Conservation (phyloP, 2,329 filamentous ascomycete species). For the Epichloe typhina region DNA sequence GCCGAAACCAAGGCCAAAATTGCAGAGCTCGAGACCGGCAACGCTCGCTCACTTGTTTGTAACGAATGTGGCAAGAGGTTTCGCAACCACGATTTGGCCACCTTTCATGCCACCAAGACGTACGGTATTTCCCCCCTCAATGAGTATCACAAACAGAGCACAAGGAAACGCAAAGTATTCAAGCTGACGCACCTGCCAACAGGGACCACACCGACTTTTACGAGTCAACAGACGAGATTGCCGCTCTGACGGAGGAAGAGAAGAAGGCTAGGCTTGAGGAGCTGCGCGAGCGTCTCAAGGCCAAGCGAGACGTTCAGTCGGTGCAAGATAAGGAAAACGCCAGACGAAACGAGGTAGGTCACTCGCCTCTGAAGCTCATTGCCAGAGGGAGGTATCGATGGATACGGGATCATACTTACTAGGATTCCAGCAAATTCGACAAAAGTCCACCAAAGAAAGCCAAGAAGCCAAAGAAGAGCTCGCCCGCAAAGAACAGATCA, state of each 20-base stretch:
- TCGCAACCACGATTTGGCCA: conserved; percentile 64
- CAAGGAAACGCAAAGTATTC: background rate
- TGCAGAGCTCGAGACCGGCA: conserved; percentile 55
- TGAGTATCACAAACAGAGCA: background rate
- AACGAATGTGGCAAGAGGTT: conserved; percentile 93
- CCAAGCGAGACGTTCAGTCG: conserved; percentile 56
- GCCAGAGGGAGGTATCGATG: background rate
- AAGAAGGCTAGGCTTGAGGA: conserved; percentile 70
- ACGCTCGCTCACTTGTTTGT: conserved; percentile 70
- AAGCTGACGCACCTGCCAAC: background rate
- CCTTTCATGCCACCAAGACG: conserved; percentile 85
- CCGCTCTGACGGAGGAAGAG: conserved; percentile 81
- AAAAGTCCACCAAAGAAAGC: conserved; percentile 78
- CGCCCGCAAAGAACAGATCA: conserved; percentile 76
- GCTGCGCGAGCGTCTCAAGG: conserved; percentile 56
- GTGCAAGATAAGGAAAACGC: conserved; percentile 66
- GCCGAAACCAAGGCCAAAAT: conserved; percentile 40
- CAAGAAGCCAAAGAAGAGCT: conserved; percentile 88
- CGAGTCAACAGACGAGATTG: conserved; percentile 86
- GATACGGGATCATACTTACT: background rate
- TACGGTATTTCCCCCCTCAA: conserved; percentile 20
- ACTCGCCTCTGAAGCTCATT: background rate
- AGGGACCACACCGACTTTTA: conserved; percentile 81
- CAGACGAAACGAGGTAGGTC: conserved; percentile 69
- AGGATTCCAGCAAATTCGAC: conserved; percentile 47